Conservation (phyloP, 805 yeast species). For the Maudiozyma pseudohumilis region DNA sequence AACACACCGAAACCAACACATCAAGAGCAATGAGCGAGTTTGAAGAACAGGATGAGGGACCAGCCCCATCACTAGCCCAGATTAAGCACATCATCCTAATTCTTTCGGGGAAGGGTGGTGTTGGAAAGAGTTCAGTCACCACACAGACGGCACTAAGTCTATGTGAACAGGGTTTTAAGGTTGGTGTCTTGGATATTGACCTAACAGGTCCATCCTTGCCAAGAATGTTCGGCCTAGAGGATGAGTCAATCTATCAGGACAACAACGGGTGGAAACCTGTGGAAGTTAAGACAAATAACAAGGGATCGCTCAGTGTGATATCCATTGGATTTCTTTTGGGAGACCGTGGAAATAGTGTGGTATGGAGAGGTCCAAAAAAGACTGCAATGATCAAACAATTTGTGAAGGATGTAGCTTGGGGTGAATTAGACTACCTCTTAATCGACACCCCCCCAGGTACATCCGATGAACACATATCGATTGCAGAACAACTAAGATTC, state of each 20-base stretch:
- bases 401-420: constrained; percentile 87
- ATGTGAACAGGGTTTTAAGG: constrained; percentile 58
- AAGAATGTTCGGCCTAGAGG: constrained; percentile 88
- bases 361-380: constrained; percentile 98
- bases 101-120: constrained; percentile 94
- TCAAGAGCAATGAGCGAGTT: neutral
- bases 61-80: constrained; percentile 32
- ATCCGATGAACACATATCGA: constrained; percentile 93
- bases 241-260: constrained; percentile 68
- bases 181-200: constrained; percentile 94
- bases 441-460: constrained; percentile 99
- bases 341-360: constrained; percentile 81
- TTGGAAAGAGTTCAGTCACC: constrained; percentile 92
- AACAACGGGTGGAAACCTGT: constrained; percentile 92
- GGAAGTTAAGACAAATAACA: constrained; percentile 27
- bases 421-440: constrained; percentile 56
- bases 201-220: constrained; percentile 95
- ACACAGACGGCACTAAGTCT: constrained; percentile 86
- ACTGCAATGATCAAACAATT: constrained; percentile 97
- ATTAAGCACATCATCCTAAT: constrained; percentile 74
- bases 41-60: constrained; percentile 9
- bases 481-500: constrained; percentile 76
- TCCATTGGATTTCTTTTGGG: constrained; percentile 80
- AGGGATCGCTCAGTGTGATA: constrained; percentile 54
- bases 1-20: too few relatives aligned